Base-by-base conservation (phyloP, 306 rosid species). In the Cicer pinnatifidum region DNA sequence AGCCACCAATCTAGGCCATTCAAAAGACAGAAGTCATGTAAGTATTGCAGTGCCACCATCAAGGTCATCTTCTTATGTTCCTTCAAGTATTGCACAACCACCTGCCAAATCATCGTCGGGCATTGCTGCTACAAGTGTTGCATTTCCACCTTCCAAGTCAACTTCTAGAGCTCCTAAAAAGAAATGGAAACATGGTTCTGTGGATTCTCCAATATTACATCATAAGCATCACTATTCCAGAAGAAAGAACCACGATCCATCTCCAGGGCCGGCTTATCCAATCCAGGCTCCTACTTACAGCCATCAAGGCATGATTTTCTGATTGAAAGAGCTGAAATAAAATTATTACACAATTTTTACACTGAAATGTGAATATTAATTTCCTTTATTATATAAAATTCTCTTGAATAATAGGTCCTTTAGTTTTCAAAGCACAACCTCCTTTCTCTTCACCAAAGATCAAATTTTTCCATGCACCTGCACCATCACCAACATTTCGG, bases 121-220 rank as follows among this genome's bases (percentile, higher is more conserved):
- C 12, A 57, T 67, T 60, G 80, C 82, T 76, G 13, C 82, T 76
- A 10, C 19, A 45, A 84, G 80, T 54, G 68, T 80, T 68, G 87
- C 95, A 66, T 73, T 90, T 75, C 87, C 98, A 53, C 97, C 95
- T 79, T 86, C 87, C 35, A 73, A 69, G 72, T 73, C 89, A 75
- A 63, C 53, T 76, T 28, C 15, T 12, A 74, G 80, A 78, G 63
- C 70, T 70, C 80, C 89, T 59, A 61, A 74, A 67, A 85, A 76
- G 76, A 83, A 73, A 71, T 59, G 84, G 96, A 78, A 11, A 23
- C 81, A 83, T 39, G 79, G 81, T 71, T 86, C 47, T 51, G 59
- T 68, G 75, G 82, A 74, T 84, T 85, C 71, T 77, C 83, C 82
- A 61, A 68, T 69, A 60, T 61, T 82, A 23, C 84, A 52, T 75